Conservation (phyloP, 2,329 filamentous ascomycete species). For the Dactylellina parvicollis region DNA sequence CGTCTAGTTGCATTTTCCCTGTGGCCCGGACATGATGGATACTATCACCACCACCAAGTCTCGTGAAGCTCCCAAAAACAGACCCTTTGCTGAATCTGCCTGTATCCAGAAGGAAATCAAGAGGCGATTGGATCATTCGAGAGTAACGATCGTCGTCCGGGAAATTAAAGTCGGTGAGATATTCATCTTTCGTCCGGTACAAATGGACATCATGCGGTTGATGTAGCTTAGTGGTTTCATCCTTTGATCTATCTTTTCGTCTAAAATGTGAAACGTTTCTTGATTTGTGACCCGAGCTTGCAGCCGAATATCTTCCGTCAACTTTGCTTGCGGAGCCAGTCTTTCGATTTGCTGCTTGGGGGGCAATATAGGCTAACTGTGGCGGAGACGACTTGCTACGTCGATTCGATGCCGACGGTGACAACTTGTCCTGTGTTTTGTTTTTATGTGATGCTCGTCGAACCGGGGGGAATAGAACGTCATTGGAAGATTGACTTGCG, state of each 20-base stretch:
- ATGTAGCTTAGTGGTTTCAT: background rate
- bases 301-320: background rate
- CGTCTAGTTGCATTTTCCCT: slow-evolving; percentile 32
- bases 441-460: background rate
- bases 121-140: background rate
- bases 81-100: slow-evolving; percentile 38
- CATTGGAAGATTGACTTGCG: slow-evolving; percentile 2
- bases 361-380: background rate
- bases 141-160: slow-evolving; percentile 7
- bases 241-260: background rate
- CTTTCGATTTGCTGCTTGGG: background rate
- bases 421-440: background rate
- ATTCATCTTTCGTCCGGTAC: slow-evolving; percentile 31
- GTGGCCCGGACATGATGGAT: slow-evolving; percentile 39
- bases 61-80: slow-evolving; percentile 25
- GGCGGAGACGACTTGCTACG: background rate
- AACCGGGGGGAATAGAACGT: slow-evolving; percentile 14
- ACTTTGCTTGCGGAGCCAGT: background rate
- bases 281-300: background rate
- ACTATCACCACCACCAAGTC: background rate
- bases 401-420: background rate
- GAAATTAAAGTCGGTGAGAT: slow-evolving; percentile 7
- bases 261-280: background rate
- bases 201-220: slow-evolving; percentile 27
- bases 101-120: slow-evolving; percentile 30